These are phyloP conservation scores for Aulographum hederae DNA, from an alignment of 2,329 filamentous ascomycete species.

Conservation along the genomic window DNA sequence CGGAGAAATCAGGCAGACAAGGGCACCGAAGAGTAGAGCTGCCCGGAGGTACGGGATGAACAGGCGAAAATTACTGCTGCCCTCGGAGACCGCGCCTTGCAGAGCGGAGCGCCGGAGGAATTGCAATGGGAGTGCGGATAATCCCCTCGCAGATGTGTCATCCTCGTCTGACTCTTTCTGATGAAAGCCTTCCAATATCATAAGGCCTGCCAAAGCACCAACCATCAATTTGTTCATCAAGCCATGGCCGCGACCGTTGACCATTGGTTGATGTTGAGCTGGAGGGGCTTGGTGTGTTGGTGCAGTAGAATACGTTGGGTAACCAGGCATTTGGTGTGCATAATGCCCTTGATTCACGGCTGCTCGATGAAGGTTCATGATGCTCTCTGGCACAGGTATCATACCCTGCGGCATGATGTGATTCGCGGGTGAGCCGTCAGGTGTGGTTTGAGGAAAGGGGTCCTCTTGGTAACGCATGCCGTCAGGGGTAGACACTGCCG, in stretches of 20 bases:
- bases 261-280: conserved; percentile 10
- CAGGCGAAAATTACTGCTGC: not conserved
- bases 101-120: conserved; percentile 13
- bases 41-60: conserved; percentile 20
- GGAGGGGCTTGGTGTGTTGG: conserved; percentile 6
- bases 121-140: conserved; percentile 23
- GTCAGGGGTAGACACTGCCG: conserved; percentile 15
- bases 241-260: conserved; percentile 24
- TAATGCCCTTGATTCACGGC: conserved; percentile 16
- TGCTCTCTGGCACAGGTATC: conserved; percentile 23
- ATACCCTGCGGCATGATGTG: conserved; percentile 15
- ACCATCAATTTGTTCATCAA: conserved; percentile 69
- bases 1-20: conserved; percentile 38
- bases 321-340: conserved; percentile 12
- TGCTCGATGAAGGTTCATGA: conserved; percentile 19
- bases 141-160: conserved; percentile 18
- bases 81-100: conserved; percentile 1
- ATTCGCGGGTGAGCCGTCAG: not conserved
- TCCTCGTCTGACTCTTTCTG: conserved; percentile 39
- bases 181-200: conserved; percentile 73
- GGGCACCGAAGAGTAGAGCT: conserved; percentile 30
- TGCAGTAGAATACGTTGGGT: conserved; percentile 13
- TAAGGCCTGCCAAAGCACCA: conserved; percentile 75
- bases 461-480: conserved; percentile 18
- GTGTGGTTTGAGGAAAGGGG: conserved; percentile 10